These are phyloP conservation scores for Xylaria palmicola DNA, from an alignment of 495 filamentous ascomycete species.

Conservation along the genomic window DNA sequence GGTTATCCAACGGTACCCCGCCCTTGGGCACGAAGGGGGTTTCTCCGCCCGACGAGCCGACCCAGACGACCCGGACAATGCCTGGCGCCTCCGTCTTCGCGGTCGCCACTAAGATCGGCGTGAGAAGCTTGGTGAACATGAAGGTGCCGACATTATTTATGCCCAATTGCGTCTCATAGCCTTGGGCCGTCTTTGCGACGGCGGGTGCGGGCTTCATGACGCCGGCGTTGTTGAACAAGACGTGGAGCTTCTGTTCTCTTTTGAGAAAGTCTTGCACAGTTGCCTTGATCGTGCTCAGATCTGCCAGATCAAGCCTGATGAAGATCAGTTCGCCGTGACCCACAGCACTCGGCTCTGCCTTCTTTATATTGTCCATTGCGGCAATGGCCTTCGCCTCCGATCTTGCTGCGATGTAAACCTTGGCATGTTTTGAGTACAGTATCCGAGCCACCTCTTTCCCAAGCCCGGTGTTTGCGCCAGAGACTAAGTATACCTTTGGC, in stretches of 20 bases:
- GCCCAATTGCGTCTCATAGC: conserved; percentile 38
- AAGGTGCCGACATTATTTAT: conserved; percentile 39
- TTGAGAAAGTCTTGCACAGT: conserved; percentile 7
- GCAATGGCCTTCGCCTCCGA: conserved; percentile 31
- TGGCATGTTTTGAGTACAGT: conserved; percentile 41
- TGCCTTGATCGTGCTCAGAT: conserved; percentile 18
- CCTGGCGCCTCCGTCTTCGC: conserved; percentile 29
- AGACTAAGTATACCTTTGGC: conserved; percentile 42
- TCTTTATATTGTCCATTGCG: conserved; percentile 20
- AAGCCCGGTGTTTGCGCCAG: conserved; percentile 45
- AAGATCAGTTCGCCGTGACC: conserved; percentile 2
- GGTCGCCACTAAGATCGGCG: conserved; percentile 39
- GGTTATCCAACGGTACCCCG: conserved; percentile 18
- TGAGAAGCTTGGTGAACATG: conserved; percentile 43
- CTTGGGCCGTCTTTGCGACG: conserved; percentile 29
- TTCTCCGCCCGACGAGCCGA: conserved; percentile 26
- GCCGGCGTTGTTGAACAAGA: conserved; percentile 43
- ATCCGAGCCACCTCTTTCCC: conserved; percentile 45
- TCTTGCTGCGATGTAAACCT: conserved; percentile 52
- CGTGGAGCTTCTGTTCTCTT: conserved; percentile 37
- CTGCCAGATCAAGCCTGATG: conserved; percentile 19
- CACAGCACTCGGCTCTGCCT: conserved; percentile 6
- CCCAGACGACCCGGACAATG: conserved; percentile 47
- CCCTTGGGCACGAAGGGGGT: conserved; percentile 23
- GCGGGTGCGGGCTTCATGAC: conserved; percentile 27